Percentiles rank a stretch among this genome's conserved stretches.
Evolutionary conservation across 139 green algal genomes (phyloP).

Genomic region (Chlamydomonas schloesseri): DNA sequence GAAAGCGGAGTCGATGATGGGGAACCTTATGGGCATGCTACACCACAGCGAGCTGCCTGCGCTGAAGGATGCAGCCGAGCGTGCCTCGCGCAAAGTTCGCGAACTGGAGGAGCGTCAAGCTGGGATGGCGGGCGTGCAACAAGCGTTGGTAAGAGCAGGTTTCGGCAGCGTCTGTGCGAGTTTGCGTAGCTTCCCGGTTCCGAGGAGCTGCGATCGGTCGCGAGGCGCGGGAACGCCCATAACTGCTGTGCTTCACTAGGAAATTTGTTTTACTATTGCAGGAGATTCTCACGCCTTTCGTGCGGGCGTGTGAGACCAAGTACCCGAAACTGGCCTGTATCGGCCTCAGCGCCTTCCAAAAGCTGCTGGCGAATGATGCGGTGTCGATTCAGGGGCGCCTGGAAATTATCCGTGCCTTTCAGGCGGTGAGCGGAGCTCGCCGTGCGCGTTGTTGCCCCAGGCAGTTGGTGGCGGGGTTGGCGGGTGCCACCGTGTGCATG

Average conservation of each 20-base stretch:
- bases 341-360: slow-evolving; percentile 81
- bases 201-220: not conserved
- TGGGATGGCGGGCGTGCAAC: slow-evolving; percentile 51
- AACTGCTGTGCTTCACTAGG: not conserved
- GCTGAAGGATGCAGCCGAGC: slow-evolving; percentile 81
- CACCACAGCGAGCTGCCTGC: slow-evolving; percentile 71
- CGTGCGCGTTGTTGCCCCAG: too few species aligned
- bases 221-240: not conserved
- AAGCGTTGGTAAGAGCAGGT: slow-evolving; percentile 51
- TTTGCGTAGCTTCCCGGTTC: too few species aligned
- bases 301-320: slow-evolving; percentile 82
- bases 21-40: slow-evolving; percentile 73
- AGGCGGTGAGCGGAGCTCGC: slow-evolving; percentile 55
- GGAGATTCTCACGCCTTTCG: slow-evolving; percentile 87
- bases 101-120: slow-evolving; percentile 18
- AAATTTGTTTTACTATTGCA: slow-evolving; percentile 47
- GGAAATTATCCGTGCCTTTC: slow-evolving; percentile 69
- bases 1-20: slow-evolving; percentile 70
- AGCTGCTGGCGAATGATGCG: slow-evolving; percentile 84
- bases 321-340: slow-evolving; percentile 73
- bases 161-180: too few species aligned
- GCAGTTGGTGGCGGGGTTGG: too few species aligned
- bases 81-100: slow-evolving; percentile 71
- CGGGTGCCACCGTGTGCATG: too few species aligned
- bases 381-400: slow-evolving; percentile 65